Conservation (phyloP, 2,329 filamentous ascomycete genomes). For the Colletotrichum aenigma region DNA sequence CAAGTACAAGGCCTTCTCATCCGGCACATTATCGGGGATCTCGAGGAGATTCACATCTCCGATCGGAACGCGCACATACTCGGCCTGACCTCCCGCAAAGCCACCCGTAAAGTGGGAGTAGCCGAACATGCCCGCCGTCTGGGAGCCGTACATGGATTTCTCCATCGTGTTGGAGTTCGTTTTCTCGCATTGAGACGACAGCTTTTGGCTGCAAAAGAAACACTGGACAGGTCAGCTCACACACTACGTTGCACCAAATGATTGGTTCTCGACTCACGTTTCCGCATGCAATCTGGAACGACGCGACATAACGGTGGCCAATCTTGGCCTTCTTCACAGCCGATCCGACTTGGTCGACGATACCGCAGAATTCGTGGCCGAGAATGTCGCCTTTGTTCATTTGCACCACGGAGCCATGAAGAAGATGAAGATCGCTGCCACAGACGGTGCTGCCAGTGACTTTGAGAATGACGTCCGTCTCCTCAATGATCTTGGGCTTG, state of each 20-base stretch:
- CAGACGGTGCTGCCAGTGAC: conserved; percentile 70
- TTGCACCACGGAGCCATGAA: conserved; percentile 61
- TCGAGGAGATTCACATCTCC: conserved; percentile 82
- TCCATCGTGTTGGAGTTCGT: conserved; percentile 76
- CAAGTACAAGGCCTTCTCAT: conserved; percentile 81
- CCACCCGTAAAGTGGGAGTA: conserved; percentile 84
- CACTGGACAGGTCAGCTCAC: conserved; percentile 49
- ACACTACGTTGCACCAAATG: fast-evolving
- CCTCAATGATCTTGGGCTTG: conserved; percentile 75
- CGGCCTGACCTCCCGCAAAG: conserved; percentile 86
- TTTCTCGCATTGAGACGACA: conserved; percentile 79
- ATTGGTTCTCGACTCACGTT: conserved; percentile 26
- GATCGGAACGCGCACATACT: conserved; percentile 82
- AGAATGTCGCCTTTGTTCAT: conserved; percentile 70
- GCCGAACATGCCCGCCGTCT: conserved; percentile 76
- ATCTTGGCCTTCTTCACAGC: conserved; percentile 56
- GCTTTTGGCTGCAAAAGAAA: conserved; percentile 78
- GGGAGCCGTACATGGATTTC: conserved; percentile 79
- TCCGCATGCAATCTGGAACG: conserved; percentile 82
- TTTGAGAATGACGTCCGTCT: conserved; percentile 78
- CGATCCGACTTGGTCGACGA: conserved; percentile 60
- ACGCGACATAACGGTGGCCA: conserved; percentile 78
- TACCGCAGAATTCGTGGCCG: conserved; percentile 65
- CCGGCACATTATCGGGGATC: conserved; percentile 78
- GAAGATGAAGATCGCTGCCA: conserved; percentile 63